Base-by-base conservation (phyloP, 495 filamentous ascomycete species). In the Apodospora peruviana region DNA sequence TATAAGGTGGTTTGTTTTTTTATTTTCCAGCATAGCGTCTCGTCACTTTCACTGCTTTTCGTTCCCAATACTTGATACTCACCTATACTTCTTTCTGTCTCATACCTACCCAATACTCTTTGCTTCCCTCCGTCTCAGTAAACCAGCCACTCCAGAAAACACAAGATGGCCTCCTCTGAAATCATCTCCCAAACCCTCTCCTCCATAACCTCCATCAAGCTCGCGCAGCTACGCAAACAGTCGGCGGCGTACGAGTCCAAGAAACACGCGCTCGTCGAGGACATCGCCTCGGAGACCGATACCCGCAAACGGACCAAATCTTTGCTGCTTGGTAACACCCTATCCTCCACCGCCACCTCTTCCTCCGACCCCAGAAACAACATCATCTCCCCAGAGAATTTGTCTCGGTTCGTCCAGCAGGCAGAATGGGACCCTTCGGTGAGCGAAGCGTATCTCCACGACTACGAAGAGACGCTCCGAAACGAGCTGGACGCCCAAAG, bases 121-220 rank as follows among this genome's bases (percentile, higher is more conserved):
- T n/a, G n/a, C n/a, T n/a, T n/a, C n/a, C n/a, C n/a, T n/a, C n/a
- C n/a, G n/a, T n/a, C n/a, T n/a, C n/a, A n/a, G n/a, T n/a, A n/a
- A n/a, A n/a, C n/a, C n/a, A n/a, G n/a, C n/a, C n/a, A n/a, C n/a
- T n/a, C 2, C 46, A 23, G 12, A 38, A 25, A 17, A 48, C 47
- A 11, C 39, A 21, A 41, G 10, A 64, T 64, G 58, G 61, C 58
- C n/a, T 61, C 61, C 41, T 55, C 56, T 17, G 53, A 56, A 34
- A 37, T 67, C 24, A 58, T 84, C 43, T 82, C 82, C 3, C 73
- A 81, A 57, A 84, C 82, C 10, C 71, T 87, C 40, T 72, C 76
- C 40, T 81, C 80, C 27, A 83, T 86, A 62, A 86, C 83, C n/a
- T 51, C 63, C 42, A 84, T 80, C 50, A 87, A 87, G 56, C 75